Conservation (phyloP, 352 stramenopile genomes). For the Thalassiosira livingstoniorum region DNA sequence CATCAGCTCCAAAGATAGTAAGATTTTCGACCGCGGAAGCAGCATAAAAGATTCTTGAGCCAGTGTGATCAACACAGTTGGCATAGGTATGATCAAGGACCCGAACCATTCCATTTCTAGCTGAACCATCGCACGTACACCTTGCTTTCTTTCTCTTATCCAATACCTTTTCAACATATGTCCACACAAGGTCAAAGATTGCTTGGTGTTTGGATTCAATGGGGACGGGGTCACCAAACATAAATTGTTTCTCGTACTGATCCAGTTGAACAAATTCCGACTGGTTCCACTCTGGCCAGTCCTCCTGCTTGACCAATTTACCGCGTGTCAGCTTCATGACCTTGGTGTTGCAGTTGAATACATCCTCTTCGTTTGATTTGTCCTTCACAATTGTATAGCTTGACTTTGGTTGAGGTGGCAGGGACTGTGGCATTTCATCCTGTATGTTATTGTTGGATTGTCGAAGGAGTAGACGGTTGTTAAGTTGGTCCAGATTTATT, state of each 20-base stretch:
- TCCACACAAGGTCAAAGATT: slow-evolving; percentile 30
- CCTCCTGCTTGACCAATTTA: background rate
- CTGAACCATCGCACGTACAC: slow-evolving; percentile 26
- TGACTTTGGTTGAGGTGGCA: no score
- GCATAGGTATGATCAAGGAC: background rate
- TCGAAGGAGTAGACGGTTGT: no score
- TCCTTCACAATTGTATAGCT: background rate
- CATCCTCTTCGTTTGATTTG: background rate
- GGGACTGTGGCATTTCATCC: no score
- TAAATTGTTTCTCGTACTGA: no score
- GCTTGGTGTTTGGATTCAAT: background rate
- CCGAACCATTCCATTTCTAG: background rate
- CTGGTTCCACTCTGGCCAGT: background rate
- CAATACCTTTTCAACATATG: slow-evolving; percentile 18
- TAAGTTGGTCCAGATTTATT: no score
- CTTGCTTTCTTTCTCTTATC: slow-evolving; percentile 24
- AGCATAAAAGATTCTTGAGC: slow-evolving; percentile 8
- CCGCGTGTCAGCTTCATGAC: background rate
- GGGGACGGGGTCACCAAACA: background rate
- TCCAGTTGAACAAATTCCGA: background rate
- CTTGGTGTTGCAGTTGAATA: background rate
- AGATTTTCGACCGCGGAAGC: slow-evolving; percentile 15
- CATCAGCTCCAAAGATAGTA: slow-evolving; percentile 22
- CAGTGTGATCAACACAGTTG: background rate
- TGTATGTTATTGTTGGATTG: no score